Base-by-base conservation (phyloP, 257 asterid species). In the Henckelia pumila region DNA sequence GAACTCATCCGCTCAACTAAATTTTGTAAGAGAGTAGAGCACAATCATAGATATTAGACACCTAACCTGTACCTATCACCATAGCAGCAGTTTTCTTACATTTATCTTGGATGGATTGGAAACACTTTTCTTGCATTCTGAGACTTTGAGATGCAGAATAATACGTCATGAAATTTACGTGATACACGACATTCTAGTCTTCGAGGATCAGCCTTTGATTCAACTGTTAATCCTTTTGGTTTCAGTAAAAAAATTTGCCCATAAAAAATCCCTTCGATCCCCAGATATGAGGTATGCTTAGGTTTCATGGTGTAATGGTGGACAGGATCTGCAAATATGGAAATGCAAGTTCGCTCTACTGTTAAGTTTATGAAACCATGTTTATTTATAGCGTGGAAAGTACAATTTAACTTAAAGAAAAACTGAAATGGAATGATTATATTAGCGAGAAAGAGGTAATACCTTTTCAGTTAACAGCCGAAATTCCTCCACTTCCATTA, bases 401-500 rank as follows among this genome's bases (percentile, higher is more conserved):
- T 8, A 22, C 19, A 17, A 52, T 16, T 21, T 30, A 29, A 59
- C 14, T n/a, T 32, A 59, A 24, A 50, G 22, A 55, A 23, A 58
- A 19, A 65, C 35, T 37, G 26, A 56, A 28, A 44, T 5, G 9
- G 53, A 64, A 47, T 35, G 56, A 22, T n/a, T 20, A 19, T 14
- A 23, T 22, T 29, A 47, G 19, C 22, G 16, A 44, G 33, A 58
- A 37, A 40, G 26, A 52, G 30, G 40, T 44, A 44, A 64, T 76
- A 88, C 95, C 95, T 88, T 85, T 53, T 85, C 83, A 22, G 88
- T 74, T 49, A 88, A 68, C 59, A 76, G 35, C 22, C 86, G 86
- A 57, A 88, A 88, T 7, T 80, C 71, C 19, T 83, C 89, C 22
- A 71, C 79, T 56, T 76, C 79, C 95, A 87, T 87, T 77, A 86